These are phyloP conservation scores for Phyllosticta paracitricarpa DNA, from an alignment of 2,329 filamentous ascomycete genomes.

Conservation along the genomic window DNA sequence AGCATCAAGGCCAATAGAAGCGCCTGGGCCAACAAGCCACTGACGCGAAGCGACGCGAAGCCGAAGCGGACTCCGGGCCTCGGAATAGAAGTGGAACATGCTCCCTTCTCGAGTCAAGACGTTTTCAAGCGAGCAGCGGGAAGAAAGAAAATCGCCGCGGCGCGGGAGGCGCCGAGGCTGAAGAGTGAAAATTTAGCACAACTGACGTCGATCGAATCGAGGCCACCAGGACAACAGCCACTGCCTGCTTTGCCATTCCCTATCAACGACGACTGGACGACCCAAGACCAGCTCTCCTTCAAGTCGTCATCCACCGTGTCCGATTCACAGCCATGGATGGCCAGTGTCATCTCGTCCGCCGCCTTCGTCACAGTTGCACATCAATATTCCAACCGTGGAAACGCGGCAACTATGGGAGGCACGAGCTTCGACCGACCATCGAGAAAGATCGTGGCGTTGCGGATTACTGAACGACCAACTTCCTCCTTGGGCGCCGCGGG, in stretches of 20 bases:
- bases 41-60: not conserved
- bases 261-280: not conserved
- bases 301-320: not conserved
- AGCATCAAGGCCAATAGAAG: not conserved
- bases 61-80: not conserved
- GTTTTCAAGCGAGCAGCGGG: not conserved
- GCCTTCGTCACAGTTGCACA: not conserved
- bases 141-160: not conserved
- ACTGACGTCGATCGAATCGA: constrained; percentile 6
- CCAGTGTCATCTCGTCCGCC: not conserved
- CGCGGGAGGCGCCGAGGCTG: constrained; percentile 4
- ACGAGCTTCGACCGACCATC: not conserved
- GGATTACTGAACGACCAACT: not conserved
- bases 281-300: not conserved
- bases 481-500: not conserved
- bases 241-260: not conserved
- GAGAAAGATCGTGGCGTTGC: not conserved
- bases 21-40: not conserved
- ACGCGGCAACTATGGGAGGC: not conserved
- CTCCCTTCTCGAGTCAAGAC: not conserved
- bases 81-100: not conserved
- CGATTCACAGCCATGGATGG: not conserved
- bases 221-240: not conserved
- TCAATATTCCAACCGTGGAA: not conserved
- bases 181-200: constrained; percentile 4